phyloP scores from a whole-genome alignment of 1,284 basidiomycete genomes.

The Chalciporus sp. region DNA sequence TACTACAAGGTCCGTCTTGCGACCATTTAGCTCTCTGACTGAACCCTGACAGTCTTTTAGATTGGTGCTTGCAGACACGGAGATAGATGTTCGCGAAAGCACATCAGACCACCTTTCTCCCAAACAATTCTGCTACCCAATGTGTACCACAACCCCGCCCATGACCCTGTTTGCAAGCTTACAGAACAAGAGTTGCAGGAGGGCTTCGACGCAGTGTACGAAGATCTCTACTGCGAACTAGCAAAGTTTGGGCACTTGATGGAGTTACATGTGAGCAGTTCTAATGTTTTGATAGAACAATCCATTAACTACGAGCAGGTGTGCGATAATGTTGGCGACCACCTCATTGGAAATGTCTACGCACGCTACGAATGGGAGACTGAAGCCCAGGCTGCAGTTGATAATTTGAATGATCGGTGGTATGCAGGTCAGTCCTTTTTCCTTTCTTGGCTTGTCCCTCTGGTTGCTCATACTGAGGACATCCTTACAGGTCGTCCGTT shows the following conservation, averaged over 20 bases:
- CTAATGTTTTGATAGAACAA: not conserved
- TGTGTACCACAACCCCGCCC: constrained; percentile 97
- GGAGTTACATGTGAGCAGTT: constrained; percentile 83
- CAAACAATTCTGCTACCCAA: constrained; percentile 98
- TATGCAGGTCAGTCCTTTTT: constrained; percentile 77
- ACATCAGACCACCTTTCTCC: constrained; percentile 96
- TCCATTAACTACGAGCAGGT: constrained; percentile 51
- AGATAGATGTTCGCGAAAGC: constrained; percentile 96
- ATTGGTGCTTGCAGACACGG: constrained; percentile 96
- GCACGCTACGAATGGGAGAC: constrained; percentile 99
- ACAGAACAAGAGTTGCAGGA: constrained; percentile 88
- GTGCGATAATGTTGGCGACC: constrained; percentile 99
- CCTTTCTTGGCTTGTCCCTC: not conserved
- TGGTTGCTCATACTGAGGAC: constrained; percentile 7
- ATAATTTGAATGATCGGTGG: constrained; percentile 95
- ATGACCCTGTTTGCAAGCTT: constrained; percentile 87
- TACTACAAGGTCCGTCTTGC: constrained; percentile 79
- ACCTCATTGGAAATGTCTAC: constrained; percentile 98
- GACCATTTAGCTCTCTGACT: constrained; percentile 9
- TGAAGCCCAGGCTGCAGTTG: constrained; percentile 92
- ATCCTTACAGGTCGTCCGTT: constrained; percentile 73
- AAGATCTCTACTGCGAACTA: constrained; percentile 92
- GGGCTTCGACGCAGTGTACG: constrained; percentile 97
- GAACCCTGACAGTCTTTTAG: constrained; percentile 40
- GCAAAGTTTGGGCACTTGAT: constrained; percentile 94